These are phyloP conservation scores for Calcarisporium arbuscula DNA, from an alignment of 2,329 filamentous ascomycete species.

Conservation along the genomic window DNA sequence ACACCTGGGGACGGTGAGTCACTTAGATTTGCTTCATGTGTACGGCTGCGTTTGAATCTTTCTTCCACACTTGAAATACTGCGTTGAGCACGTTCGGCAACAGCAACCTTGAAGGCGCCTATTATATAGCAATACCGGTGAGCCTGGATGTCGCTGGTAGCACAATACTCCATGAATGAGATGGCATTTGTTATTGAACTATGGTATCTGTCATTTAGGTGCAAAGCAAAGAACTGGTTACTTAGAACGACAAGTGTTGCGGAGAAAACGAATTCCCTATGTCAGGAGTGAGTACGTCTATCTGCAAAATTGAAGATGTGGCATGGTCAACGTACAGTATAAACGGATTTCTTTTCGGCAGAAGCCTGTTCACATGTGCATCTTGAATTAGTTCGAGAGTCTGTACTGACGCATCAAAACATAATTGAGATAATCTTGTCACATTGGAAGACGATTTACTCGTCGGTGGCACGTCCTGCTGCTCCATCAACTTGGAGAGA, in stretches of 20 bases:
- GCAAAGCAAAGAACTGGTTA: conserved; percentile 49
- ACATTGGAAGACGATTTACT: conserved; percentile 21
- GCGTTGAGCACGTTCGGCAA: conserved; percentile 29
- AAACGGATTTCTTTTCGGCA: conserved; percentile 49
- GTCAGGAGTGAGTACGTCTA: not conserved
- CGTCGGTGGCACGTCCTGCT: too few relatives aligned
- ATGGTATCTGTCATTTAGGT: conserved; percentile 34
- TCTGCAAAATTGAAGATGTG: not conserved
- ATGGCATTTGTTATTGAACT: conserved; percentile 36
- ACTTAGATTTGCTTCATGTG: too few relatives aligned
- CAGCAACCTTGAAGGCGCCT: conserved; percentile 32
- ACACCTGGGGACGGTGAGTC: too few relatives aligned
- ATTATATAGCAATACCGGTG: conserved; percentile 43
- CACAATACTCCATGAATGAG: conserved; percentile 43
- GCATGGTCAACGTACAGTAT: conserved; percentile 42
- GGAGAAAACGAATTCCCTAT: conserved; percentile 51
- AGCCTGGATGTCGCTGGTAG: conserved; percentile 42
- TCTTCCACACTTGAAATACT: too few relatives aligned
- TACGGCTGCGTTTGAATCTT: too few relatives aligned
- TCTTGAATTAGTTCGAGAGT: conserved; percentile 41
- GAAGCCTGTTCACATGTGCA: conserved; percentile 35
- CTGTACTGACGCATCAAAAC: conserved; percentile 43
- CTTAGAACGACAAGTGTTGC: conserved; percentile 48
- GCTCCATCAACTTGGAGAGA: conserved; percentile 46
- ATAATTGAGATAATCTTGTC: conserved; percentile 43